These are phyloP conservation scores for Sequoia sempervirens DNA, from an alignment of 75 land plant genomes.

Conservation along the genomic window DNA sequence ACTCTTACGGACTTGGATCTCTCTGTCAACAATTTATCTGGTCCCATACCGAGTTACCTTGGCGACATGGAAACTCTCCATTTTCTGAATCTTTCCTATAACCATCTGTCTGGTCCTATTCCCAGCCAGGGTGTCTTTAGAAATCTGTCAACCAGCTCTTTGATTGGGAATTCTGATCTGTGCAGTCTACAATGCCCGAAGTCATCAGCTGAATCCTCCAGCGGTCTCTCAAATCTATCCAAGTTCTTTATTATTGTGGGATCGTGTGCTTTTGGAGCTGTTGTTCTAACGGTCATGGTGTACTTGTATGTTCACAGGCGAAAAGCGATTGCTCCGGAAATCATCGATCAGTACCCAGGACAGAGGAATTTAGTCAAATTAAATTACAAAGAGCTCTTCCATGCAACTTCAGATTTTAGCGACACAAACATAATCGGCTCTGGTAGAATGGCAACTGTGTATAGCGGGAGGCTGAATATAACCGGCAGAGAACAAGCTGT, in stretches of 20 bases:
- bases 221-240: neutral
- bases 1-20: too few relatives aligned
- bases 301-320: too few relatives aligned
- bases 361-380: neutral
- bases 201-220: neutral
- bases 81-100: slow-evolving; percentile 16
- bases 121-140: too few relatives aligned
- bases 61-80: slow-evolving; percentile 40
- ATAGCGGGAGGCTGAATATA: neutral
- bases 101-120: too few relatives aligned
- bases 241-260: neutral
- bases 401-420: neutral
- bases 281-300: too few relatives aligned
- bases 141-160: neutral
- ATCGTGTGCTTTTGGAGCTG: neutral
- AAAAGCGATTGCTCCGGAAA: too few relatives aligned
- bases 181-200: slow-evolving; percentile 10
- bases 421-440: neutral
- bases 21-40: too few relatives aligned
- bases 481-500: too few relatives aligned
- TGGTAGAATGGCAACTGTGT: neutral
- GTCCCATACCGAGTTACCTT: slow-evolving; percentile 16
- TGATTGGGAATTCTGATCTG: slow-evolving; percentile 17
- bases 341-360: too few relatives aligned
- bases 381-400: neutral